A percentile compares a stretch with the other conserved stretches of the same genome.
phyloP scores from a whole-genome alignment of 1,139 yeast genomes.

The Nadsonia starkeyi-henricii region DNA sequence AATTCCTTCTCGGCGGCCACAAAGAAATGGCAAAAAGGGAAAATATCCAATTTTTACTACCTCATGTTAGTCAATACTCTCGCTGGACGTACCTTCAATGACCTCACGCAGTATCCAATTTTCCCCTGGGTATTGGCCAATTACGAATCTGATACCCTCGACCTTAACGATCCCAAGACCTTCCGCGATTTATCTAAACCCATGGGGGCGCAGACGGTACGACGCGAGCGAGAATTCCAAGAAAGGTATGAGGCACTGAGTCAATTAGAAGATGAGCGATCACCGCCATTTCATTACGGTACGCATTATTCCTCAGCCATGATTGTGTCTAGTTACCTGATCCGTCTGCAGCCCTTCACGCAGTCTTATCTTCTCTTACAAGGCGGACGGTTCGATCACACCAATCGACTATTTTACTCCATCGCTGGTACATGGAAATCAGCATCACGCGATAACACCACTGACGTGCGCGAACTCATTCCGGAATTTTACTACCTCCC shows the following conservation, averaged over 20 bases:
- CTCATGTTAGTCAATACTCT: slow-evolving; percentile 64
- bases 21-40: slow-evolving; percentile 58
- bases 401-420: slow-evolving; percentile 66
- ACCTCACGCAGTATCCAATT: slow-evolving; percentile 75
- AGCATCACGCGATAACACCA: slow-evolving; percentile 62
- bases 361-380: slow-evolving; percentile 64
- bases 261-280: slow-evolving; percentile 35
- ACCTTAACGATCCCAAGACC: slow-evolving; percentile 42
- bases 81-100: slow-evolving; percentile 81
- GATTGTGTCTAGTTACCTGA: slow-evolving; percentile 71
- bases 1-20: slow-evolving; percentile 31
- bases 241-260: slow-evolving; percentile 58
- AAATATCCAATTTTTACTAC: slow-evolving; percentile 68
- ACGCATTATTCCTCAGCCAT: slow-evolving; percentile 87
- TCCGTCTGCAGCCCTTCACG: slow-evolving; percentile 64
- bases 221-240: slow-evolving; percentile 44
- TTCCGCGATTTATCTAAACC: slow-evolving; percentile 71
- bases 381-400: slow-evolving; percentile 80
- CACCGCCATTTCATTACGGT: slow-evolving; percentile 79
- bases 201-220: slow-evolving; percentile 69
- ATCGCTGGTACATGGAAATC: slow-evolving; percentile 65
- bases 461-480: slow-evolving; percentile 73
- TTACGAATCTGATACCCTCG: slow-evolving; percentile 51
- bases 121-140: slow-evolving; percentile 86
- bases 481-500: slow-evolving; percentile 79